Evolutionary conservation across 2,329 filamentous ascomycete species (phyloP), one percentile per base, ranked within the genome.

Genomic region (Aspergillus phoenicis): DNA sequence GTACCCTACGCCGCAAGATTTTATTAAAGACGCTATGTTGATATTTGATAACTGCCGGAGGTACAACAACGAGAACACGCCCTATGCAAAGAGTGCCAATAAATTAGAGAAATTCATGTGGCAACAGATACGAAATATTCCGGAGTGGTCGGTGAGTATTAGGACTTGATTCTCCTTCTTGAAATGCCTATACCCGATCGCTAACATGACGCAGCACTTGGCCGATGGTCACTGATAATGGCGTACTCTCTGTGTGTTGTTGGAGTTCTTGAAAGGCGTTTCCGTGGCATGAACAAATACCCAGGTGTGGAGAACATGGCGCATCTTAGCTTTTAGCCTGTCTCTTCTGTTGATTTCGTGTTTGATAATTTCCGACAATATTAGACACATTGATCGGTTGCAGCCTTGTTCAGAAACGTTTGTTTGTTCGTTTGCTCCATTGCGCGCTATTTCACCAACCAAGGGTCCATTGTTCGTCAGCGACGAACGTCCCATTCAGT

Each of bases 91-190:
- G 81, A 92, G 90, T 59, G 95, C 95, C 43, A 96, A 92, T 74
- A 95, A 95, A 73, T 82, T 99, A 45, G 95, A 89, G 73, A 96
- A 95, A 77, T 96, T 88, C 73, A 96, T 98, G 93, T 97, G 92
- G 91, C 85, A 88, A 75, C 91, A 94, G 78, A 92, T 97, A 77
- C 89, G 91, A 73, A 90, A 90, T 68, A 91, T 97, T 56, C 94
- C 94, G 0, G 94, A 97, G 81, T 98, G 94, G 94, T 92, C 89
- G 76, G 80, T 82, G 70, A 75, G 80, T 81, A 60, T 49, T 30
- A 10, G 4, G 5, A 30, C 10, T 15, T 20, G 24, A 13, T 33
- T 38, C 41, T 53, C 22, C 26, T 28, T 13, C 30, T 43, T 28
- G 22, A 24, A 5, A 5, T n/a, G 24, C 26, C 6, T 1, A 17